Evolutionary conservation across 441 rosid species (phyloP), one percentile per base, ranked within the genome.

Genomic region (Erysimum cheiri): DNA sequence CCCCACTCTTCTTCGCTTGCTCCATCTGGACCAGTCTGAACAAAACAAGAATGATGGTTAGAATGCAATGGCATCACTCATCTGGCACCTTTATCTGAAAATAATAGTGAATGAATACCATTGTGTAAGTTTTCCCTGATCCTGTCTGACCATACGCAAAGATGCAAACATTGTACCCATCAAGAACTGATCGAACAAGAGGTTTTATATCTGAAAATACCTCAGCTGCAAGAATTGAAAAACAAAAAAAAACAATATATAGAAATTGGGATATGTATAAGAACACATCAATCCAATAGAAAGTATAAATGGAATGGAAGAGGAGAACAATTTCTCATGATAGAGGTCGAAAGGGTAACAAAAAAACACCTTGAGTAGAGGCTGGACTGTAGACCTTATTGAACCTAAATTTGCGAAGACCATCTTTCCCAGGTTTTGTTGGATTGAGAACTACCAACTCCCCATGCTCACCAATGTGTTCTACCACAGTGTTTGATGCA

Each of bases 81-180:
- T 26, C 11, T 56, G 12, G 19, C 40, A 62, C 19, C 17, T 61
- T 24, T 49, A 46, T 55, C 0, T 12, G 47, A 17, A 50, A n/a
- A 33, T 22, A 28, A 11, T 17, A 24, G 54, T 29, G 96, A 39
- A 48, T 44, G 32, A 22, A 8, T 75, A 85, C 90, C 93, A 87
- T 87, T 6, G 90, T 87, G 64, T 83, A 80, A 29, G 92, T 87
- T 80, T 87, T 87, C 43, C 92, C 92, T 5, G 92, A 87, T 71
- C 92, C 92, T 26, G 93, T 87, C 77, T 87, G 93, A 44, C 93
- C 93, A 50, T 87, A 87, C 0, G 93, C 93, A 79, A 87, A 85
- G 50, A 88, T 85, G 74, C 93, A 85, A 4, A 84, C 93, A 69
- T 80, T 84, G 69, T 84, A 85, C 33, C 93, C 93, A 77, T 88